Conservation (phyloP, 352 stramenopile species). For the Globisporangium irregulare region DNA sequence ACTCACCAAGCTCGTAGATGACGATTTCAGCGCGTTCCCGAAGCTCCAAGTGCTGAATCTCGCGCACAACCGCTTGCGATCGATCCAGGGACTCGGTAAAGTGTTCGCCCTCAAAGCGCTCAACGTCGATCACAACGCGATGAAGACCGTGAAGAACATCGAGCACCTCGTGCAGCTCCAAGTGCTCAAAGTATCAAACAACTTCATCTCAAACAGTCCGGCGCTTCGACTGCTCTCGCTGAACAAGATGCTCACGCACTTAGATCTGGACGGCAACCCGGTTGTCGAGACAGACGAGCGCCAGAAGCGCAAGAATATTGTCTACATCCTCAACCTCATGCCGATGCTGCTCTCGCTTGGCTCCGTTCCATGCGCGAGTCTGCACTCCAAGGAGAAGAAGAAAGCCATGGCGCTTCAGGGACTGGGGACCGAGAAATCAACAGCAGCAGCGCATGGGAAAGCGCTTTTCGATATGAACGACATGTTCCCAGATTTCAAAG, state of each 20-base stretch:
- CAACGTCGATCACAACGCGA: slow-evolving; percentile 50
- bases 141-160: slow-evolving; percentile 69
- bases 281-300: slow-evolving; percentile 63
- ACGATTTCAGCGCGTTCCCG: slow-evolving; percentile 47
- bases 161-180: slow-evolving; percentile 63
- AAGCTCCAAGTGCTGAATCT: slow-evolving; percentile 69
- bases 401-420: slow-evolving; percentile 20
- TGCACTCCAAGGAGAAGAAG: slow-evolving; percentile 60
- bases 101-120: slow-evolving; percentile 61
- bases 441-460: slow-evolving; percentile 19
- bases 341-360: slow-evolving; percentile 59
- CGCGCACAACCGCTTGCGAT: slow-evolving; percentile 51
- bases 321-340: slow-evolving; percentile 78
- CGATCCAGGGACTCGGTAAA: slow-evolving; percentile 51
- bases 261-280: slow-evolving; percentile 77
- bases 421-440: slow-evolving; percentile 1
- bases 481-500: slow-evolving; percentile 29
- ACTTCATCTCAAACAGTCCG: slow-evolving; percentile 44
- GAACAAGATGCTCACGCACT: slow-evolving; percentile 63
- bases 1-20: slow-evolving; percentile 51
- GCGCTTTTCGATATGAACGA: slow-evolving; percentile 44
- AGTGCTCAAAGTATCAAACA: slow-evolving; percentile 50
- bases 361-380: slow-evolving; percentile 40
- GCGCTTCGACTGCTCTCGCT: slow-evolving; percentile 67
- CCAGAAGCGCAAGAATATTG: slow-evolving; percentile 62